Evolutionary conservation across 1,284 basidiomycete genomes (phyloP).

Genomic region (Porodaedalea pini): DNA sequence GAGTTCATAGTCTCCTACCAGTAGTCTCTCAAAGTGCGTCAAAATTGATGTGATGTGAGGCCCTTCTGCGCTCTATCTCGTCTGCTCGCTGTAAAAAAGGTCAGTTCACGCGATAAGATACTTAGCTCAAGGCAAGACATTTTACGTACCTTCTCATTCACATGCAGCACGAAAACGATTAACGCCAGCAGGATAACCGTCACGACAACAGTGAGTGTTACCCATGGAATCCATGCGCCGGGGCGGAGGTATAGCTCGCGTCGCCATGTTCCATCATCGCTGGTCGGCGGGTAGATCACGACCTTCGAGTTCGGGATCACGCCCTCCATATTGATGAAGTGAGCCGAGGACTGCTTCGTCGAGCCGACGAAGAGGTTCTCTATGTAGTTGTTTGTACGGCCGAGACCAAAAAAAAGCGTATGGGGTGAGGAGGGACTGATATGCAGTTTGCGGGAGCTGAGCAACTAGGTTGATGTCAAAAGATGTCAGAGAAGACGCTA

Average conservation of each 20-base stretch:
- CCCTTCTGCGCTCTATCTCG: conserved; percentile 82
- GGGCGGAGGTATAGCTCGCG: conserved; percentile 90
- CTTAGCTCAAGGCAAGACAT: neutral
- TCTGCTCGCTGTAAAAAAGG: conserved; percentile 72
- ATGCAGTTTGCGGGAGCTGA: conserved; percentile 90
- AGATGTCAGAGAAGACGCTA: neutral
- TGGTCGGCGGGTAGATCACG: conserved; percentile 82
- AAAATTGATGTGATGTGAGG: conserved; percentile 95
- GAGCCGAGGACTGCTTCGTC: conserved; percentile 64
- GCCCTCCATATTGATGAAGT: conserved; percentile 90
- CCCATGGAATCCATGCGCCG: conserved; percentile 97
- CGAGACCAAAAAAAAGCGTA: conserved; percentile 96
- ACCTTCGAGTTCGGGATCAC: conserved; percentile 97
- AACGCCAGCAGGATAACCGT: conserved; percentile 73
- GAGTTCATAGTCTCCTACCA: no score
- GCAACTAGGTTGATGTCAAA: conserved; percentile 51
- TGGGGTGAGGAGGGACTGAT: conserved; percentile 85
- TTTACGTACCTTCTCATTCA: conserved; percentile 81
- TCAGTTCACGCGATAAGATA: neutral
- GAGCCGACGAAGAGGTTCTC: conserved; percentile 94
- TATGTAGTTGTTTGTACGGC: conserved; percentile 99
- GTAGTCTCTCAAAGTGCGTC: conserved; percentile 88
- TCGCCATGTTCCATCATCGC: conserved; percentile 67
- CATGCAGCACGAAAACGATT: conserved; percentile 84
- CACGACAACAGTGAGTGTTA: conserved; percentile 80